phyloP scores from a whole-genome alignment of 176 grass and related monocot genomes.

The Bothriochloa decipiens region DNA sequence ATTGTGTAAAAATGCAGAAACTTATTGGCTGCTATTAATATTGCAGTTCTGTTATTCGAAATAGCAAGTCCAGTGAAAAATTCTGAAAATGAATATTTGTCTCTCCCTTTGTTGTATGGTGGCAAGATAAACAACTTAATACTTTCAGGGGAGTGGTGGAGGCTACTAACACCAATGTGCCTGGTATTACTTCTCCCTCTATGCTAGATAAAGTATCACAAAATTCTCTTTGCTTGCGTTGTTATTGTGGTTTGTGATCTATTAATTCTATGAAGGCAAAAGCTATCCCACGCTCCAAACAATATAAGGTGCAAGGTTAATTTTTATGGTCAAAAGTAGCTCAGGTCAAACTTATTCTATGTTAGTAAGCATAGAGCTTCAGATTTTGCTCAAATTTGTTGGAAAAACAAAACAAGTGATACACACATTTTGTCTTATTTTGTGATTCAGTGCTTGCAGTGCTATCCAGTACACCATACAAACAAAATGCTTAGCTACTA shows the following conservation, averaged over 20 bases:
- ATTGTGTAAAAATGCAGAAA: conserved; percentile 67
- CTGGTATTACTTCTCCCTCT: conserved; percentile 57
- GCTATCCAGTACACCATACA: background rate
- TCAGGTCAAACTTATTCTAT: background rate
- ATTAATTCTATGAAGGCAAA: background rate
- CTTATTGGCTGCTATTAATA: conserved; percentile 74
- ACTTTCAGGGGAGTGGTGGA: conserved; percentile 88
- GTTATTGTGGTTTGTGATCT: background rate
- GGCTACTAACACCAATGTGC: conserved; percentile 84
- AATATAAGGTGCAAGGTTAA: background rate
- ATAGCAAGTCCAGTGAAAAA: conserved; percentile 77
- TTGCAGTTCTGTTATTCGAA: conserved; percentile 85
- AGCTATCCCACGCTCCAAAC: background rate
- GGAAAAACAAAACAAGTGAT: background rate
- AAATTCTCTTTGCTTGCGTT: background rate
- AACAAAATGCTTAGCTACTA: background rate
- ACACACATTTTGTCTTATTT: conserved; percentile 5
- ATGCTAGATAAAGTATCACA: conserved; percentile 1
- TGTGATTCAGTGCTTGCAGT: background rate
- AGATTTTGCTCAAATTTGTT: background rate
- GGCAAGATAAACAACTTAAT: conserved; percentile 83
- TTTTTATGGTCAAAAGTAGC: background rate
- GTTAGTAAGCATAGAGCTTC: background rate
- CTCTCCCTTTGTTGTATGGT: conserved; percentile 78
- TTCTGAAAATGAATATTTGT: conserved; percentile 63